These are phyloP conservation scores for Trichoderma sp. DNA, from an alignment of 2,329 filamentous ascomycete species.

Conservation along the genomic window DNA sequence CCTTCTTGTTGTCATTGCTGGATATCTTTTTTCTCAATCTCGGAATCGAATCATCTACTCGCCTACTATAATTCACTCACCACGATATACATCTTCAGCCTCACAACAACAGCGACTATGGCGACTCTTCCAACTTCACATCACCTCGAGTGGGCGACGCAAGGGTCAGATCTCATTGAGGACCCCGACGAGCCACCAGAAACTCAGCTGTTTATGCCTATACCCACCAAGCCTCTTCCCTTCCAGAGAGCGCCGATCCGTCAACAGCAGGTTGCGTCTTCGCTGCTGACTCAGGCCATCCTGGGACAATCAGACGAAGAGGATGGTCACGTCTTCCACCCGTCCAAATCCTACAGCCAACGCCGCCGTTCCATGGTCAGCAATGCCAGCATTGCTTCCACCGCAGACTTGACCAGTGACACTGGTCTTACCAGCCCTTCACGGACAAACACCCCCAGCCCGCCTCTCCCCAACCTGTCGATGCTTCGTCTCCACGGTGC, in stretches of 20 bases:
- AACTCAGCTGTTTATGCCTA: constrained; percentile 36
- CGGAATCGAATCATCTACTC: constrained; percentile 29
- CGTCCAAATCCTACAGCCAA: constrained; percentile 40
- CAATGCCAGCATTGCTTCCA: constrained; percentile 78
- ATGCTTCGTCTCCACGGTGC: constrained; percentile 45
- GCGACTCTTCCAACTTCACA: constrained; percentile 31
- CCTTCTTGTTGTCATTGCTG: not conserved
- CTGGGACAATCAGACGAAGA: constrained; percentile 66
- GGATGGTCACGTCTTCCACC: constrained; percentile 40
- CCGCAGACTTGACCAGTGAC: constrained; percentile 91
- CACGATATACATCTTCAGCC: not conserved
- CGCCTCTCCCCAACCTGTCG: constrained; percentile 67
- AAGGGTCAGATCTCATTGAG: constrained; percentile 62
- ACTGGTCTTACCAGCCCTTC: constrained; percentile 87
- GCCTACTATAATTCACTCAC: constrained; percentile 7
- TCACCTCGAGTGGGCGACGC: constrained; percentile 39
- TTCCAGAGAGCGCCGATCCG: constrained; percentile 53
- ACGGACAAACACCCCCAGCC: constrained; percentile 85
- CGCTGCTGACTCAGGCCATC: constrained; percentile 84
- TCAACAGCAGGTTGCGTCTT: constrained; percentile 64
- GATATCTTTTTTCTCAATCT: constrained; percentile 26
- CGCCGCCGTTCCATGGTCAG: constrained; percentile 71
- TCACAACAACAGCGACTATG: constrained; percentile 33
- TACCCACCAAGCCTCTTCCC: constrained; percentile 42
- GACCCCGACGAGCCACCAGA: constrained; percentile 92